Evolutionary conservation across 2,329 filamentous ascomycete species (phyloP), one percentile per base, ranked within the genome.

Genomic region (Ophiostoma populinum): DNA sequence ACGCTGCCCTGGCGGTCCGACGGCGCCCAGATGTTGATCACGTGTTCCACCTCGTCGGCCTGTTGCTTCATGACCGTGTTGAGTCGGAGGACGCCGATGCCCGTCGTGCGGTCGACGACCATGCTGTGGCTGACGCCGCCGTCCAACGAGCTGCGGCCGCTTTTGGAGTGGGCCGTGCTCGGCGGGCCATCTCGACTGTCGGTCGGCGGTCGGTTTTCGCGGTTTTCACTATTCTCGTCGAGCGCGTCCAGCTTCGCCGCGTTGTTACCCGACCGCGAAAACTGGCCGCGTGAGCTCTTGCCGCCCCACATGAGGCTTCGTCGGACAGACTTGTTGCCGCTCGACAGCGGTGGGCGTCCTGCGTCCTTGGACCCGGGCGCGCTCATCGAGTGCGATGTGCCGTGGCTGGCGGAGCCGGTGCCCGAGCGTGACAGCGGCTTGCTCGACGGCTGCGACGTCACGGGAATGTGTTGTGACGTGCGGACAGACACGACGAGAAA

Each of bases 401-500:
- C 12, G 49, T 45, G 26, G 19, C 49, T 52, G 24, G 62, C 58
- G 3, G 55, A 53, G 10, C 56, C 56, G 1, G 60, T 56, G 15
- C 66, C 66, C 6, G 65, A 62, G 34, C 67, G 60, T 4, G 69
- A 71, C 7, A 54, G 49, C 2, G 68, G 64, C 40, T 67, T 65
- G 10, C 53, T 48, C 5, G 17, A 24, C 2, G 32, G 10, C n/a
- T 36, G 20, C 3, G 36, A 12, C 3, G 35, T 21, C 6, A 52
- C 43, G 10, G 57, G 41, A 5, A 72, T 54, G 32, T 66, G 64
- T 39, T 71, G 65, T 0, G 61, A 55, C 3, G 74, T 67, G 32
- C 83, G 66, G 7, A 94, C 70, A 47, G 80, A 83, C 43, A 90
- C 78, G 4, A 94, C 75, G 2, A 98, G 64, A 51, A 80, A 94